These are phyloP conservation scores for Fusarium albosuccineum DNA, from an alignment of 2,329 filamentous ascomycete genomes.

Conservation along the genomic window DNA sequence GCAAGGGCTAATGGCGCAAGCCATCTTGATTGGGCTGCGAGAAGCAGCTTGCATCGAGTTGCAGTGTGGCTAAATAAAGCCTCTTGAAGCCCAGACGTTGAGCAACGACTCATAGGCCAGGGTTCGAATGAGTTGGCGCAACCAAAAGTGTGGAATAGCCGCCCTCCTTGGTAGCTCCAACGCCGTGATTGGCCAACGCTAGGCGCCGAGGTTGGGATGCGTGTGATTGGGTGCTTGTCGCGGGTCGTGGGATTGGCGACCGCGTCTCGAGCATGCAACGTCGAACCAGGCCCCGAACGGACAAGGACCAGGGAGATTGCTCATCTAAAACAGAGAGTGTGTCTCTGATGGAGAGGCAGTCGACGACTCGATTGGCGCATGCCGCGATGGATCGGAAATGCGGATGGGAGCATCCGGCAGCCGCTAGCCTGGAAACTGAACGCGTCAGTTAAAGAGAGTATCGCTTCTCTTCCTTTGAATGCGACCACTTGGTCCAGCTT, in stretches of 20 bases:
- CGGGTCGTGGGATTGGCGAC: slow-evolving; percentile 44
- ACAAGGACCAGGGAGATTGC: slow-evolving; percentile 38
- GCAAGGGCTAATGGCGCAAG: slow-evolving; percentile 34
- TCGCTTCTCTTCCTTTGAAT: slow-evolving; percentile 13
- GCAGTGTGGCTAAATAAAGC: slow-evolving; percentile 48
- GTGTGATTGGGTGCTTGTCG: slow-evolving; percentile 48
- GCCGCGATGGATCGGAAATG: slow-evolving; percentile 25
- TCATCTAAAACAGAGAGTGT: slow-evolving; percentile 12
- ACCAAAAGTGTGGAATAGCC: slow-evolving; percentile 54
- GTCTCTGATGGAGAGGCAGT: slow-evolving; percentile 30
- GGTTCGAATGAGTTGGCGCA: slow-evolving; percentile 44
- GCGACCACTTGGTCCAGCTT: slow-evolving; percentile 21
- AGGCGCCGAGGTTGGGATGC: slow-evolving; percentile 44
- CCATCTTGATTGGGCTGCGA: slow-evolving; percentile 42
- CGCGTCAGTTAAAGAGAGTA: slow-evolving; percentile 6
- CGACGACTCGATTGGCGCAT: slow-evolving; percentile 28
- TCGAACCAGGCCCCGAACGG: slow-evolving; percentile 20
- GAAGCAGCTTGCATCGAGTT: slow-evolving; percentile 33
- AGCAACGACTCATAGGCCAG: slow-evolving; percentile 44
- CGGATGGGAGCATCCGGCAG: slow-evolving; percentile 28
- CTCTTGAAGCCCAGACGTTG: slow-evolving; percentile 28
- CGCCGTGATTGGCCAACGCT: slow-evolving; percentile 48
- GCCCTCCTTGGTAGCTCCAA: slow-evolving; percentile 44
- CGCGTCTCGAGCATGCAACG: slow-evolving; percentile 37
- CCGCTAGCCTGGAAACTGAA: slow-evolving; percentile 14